Conservation (phyloP, 345 rosid species). For the Stellera chamaejasme region DNA sequence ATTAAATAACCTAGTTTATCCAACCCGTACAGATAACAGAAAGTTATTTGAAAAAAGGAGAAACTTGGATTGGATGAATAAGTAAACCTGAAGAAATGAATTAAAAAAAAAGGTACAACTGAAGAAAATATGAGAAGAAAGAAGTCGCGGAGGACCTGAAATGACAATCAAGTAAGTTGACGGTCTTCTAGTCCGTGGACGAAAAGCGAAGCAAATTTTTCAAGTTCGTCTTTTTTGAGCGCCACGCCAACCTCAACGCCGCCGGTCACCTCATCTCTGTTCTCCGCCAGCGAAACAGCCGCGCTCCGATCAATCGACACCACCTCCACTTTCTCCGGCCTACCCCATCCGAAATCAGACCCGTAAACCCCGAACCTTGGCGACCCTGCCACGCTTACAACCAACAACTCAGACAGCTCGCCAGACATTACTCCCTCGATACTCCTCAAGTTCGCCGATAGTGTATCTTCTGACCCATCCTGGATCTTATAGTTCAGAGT, state of each 20-base stretch:
- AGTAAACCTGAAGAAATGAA: too few species aligned
- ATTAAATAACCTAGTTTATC: too few species aligned
- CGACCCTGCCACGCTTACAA: conserved; percentile 18
- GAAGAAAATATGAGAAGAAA: too few species aligned
- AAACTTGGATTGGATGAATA: too few species aligned
- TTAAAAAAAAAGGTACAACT: too few species aligned
- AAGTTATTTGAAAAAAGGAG: too few species aligned
- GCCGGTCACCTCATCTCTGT: conserved; percentile 17
- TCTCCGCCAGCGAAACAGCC: conserved; percentile 12
- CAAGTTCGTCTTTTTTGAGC: conserved; percentile 12
- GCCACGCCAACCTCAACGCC: conserved; percentile 30
- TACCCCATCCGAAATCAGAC: conserved; percentile 41
- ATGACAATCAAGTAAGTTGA: too few species aligned
- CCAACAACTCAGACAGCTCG: not conserved
- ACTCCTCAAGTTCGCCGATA: not conserved
- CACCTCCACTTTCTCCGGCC: conserved; percentile 20
- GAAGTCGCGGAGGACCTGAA: too few species aligned
- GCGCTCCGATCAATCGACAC: conserved; percentile 19
- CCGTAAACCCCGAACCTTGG: conserved; percentile 20
- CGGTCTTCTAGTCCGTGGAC: conserved; percentile 7
- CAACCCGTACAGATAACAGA: too few species aligned
- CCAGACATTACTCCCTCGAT: too few species aligned
- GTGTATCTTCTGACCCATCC: not conserved
- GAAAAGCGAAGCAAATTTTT: conserved; percentile 14
- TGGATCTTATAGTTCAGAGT: not conserved